Base-by-base conservation (phyloP, 164 flowering plant species). In the Euptelea pleiosperma region DNA sequence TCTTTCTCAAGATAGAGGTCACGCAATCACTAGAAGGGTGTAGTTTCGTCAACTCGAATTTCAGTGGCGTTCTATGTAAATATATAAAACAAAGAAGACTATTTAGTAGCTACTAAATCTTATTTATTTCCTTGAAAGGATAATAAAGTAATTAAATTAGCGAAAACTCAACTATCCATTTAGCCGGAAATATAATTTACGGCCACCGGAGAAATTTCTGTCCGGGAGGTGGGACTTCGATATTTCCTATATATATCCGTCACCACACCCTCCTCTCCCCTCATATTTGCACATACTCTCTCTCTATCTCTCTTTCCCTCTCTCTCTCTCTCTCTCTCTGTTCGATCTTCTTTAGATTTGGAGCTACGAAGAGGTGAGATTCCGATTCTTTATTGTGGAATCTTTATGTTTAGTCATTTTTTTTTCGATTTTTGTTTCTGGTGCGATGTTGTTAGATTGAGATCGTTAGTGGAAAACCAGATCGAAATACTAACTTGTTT, bases 231-330 rank as follows among this genome's bases (percentile, higher is more conserved):
- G 46, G 52, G 66, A 34, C 25, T 48, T 71, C 77, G 76, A 70
- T 64, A 73, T 70, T 75, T 77, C 77, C 84, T 79, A 79, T 82
- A 82, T 70, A 82, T 72, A 79, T 69, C 73, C 79, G 37, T 57
- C 60, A 33, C 63, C 70, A 59, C 62, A 52, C 70, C 40, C 74
- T 44, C 41, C 39, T 56, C 28, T 64, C 31, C 58, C 60, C 68
- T 60, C 73, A 63, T 73, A 59, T 60, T 58, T 44, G 54, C 71
- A 12, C 33, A 59, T 65, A 44, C 43, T 34, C 57, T 45, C 60
- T 19, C 64, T 21, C 24, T 46, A 28, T 14, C 11, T 7, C 56
- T 40, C 57, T 58, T 52, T 35, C 26, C 33, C 46, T 31, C 54
- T 18, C 54, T 48, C 8, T 31, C 24, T 28, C 58, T 58, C 35